phyloP scores from a whole-genome alignment of 2,329 filamentous ascomycete species.

The Fusarium subtropicale region DNA sequence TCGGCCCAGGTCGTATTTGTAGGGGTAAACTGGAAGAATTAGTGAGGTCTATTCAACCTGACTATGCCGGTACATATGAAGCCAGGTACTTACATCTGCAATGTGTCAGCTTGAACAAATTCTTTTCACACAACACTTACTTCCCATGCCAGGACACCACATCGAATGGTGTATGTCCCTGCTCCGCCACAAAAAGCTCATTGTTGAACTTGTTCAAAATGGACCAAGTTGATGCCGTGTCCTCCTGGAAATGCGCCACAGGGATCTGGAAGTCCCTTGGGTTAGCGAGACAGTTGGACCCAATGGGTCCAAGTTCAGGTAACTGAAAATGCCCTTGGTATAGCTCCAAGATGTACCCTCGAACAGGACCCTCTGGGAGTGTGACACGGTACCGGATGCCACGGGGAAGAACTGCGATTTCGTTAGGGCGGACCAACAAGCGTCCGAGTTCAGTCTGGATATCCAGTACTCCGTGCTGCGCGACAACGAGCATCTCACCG shows the following conservation, averaged over 20 bases:
- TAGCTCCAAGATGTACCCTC: constrained; percentile 80
- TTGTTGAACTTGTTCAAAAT: constrained; percentile 75
- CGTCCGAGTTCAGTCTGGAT: constrained; percentile 81
- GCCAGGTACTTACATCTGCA: background rate
- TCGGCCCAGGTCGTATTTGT: constrained; percentile 83
- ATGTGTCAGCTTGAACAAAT: background rate
- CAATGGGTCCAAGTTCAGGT: constrained; percentile 78
- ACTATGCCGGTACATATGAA: background rate
- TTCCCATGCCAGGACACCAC: constrained; percentile 85
- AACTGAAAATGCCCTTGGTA: constrained; percentile 78
- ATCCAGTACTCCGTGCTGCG: constrained; percentile 78
- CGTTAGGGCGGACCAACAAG: constrained; percentile 79
- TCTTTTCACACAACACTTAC: constrained; percentile 62
- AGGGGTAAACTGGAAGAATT: constrained; percentile 60
- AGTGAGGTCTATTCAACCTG: background rate
- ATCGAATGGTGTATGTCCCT: constrained; percentile 81
- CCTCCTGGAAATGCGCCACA: constrained; percentile 75
- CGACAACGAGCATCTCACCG: constrained; percentile 80
- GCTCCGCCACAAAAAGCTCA: constrained; percentile 65
- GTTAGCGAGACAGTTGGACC: constrained; percentile 78
- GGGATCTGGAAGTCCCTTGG: constrained; percentile 80
- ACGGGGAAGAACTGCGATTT: constrained; percentile 80
- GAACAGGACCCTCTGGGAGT: constrained; percentile 68
- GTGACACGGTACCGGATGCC: constrained; percentile 78
- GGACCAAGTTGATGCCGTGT: constrained; percentile 52